A percentile compares a stretch with the other conserved stretches of the same genome.
These are phyloP conservation scores for Suillus lakei DNA, from an alignment of 768 basidiomycete genomes.

Conservation along the genomic window DNA sequence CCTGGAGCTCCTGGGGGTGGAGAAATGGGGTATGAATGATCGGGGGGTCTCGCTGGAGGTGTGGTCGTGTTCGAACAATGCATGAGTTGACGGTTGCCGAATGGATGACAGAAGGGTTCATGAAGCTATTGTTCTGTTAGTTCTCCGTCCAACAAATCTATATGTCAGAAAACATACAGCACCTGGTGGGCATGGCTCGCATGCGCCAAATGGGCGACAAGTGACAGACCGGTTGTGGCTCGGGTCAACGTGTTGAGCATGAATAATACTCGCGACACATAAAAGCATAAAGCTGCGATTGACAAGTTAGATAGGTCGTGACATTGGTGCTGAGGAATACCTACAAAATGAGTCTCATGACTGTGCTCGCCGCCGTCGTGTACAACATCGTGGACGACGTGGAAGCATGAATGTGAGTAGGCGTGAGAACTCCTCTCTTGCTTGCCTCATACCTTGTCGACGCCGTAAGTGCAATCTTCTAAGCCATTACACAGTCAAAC, in stretches of 20 bases:
- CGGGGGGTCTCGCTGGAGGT: constrained; percentile 22
- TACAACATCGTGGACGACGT: constrained; percentile 11
- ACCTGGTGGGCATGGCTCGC: constrained; percentile 67
- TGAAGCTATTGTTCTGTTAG: constrained; percentile 55
- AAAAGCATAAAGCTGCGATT: constrained; percentile 19
- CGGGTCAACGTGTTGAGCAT: constrained; percentile 15
- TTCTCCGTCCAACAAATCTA: constrained; percentile 7
- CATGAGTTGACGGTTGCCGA: constrained; percentile 88
- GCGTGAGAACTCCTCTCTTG: constrained; percentile 29
- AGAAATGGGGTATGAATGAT: constrained; percentile 17
- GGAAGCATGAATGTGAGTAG: constrained; percentile 17
- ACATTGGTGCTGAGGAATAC: constrained; percentile 6
- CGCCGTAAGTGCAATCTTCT: constrained; percentile 3
- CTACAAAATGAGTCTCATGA: constrained; percentile 18
- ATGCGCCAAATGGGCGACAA: constrained; percentile 62
- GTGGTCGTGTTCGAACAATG: constrained; percentile 61
- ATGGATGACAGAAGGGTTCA: constrained; percentile 94
- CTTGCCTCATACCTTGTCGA: neutral
- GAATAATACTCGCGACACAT: constrained; percentile 11
- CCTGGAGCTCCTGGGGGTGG: constrained; percentile 19
- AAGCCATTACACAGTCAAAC: neutral
- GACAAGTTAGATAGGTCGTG: neutral
- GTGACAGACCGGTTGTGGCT: constrained; percentile 25
- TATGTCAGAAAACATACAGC: constrained; percentile 47
- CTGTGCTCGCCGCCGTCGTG: constrained; percentile 11